Evolutionary conservation across 176 grass and related monocot genomes (phyloP).

Genomic region (Oryza glumipatula): DNA sequence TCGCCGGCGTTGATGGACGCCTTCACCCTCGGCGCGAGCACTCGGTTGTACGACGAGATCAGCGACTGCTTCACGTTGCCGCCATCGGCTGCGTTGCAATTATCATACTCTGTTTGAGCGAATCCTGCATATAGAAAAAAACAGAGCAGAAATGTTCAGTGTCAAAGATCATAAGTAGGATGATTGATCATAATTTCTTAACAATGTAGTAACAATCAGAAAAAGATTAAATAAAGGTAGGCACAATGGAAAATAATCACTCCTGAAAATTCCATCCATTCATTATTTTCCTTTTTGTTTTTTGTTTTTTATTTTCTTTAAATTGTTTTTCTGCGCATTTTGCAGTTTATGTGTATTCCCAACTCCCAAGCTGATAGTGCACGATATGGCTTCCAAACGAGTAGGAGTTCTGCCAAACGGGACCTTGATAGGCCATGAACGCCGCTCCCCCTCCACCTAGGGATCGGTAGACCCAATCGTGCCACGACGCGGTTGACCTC

Average conservation of each 20-base stretch:
- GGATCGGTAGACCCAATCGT: no score
- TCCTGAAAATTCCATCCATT: not conserved
- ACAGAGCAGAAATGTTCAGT: not conserved
- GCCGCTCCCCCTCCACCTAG: no score
- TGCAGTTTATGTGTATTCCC: no score
- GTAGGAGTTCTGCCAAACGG: not conserved
- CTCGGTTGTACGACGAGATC: conserved; percentile 68
- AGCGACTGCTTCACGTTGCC: conserved; percentile 69
- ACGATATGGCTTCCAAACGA: not conserved
- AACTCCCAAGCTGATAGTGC: no score
- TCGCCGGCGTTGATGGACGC: conserved; percentile 46
- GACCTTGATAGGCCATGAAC: not conserved
- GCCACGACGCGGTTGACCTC: not conserved
- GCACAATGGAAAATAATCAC: not conserved
- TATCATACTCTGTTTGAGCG: conserved; percentile 63
- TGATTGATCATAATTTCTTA: not conserved
- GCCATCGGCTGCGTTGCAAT: conserved; percentile 39
- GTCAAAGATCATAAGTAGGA: not conserved
- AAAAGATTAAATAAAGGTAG: not conserved
- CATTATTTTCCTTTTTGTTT: not conserved
- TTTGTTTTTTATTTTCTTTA: not conserved
- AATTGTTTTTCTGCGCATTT: not conserved
- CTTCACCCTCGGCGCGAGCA: conserved; percentile 65
- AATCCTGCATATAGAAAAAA: conserved; percentile 49
- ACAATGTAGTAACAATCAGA: not conserved